Conservation (phyloP, 768 basidiomycete genomes). For the Ramaria sp. region DNA sequence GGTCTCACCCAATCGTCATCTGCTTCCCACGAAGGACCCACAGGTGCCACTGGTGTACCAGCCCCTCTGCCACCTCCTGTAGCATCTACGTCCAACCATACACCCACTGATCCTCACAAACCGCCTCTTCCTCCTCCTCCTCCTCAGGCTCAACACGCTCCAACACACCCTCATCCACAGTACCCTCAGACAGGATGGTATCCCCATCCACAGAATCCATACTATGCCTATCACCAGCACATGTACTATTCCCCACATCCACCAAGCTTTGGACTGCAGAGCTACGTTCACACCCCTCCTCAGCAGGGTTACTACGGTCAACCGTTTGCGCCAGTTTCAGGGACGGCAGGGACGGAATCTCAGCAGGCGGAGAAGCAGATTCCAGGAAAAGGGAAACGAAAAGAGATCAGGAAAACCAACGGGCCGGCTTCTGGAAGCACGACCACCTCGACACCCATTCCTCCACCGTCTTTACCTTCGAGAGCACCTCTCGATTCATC, state of each 20-base stretch:
- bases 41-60: neutral
- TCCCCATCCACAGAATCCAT: neutral
- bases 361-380: neutral
- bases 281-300: neutral
- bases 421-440: neutral
- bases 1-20: neutral
- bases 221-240: constrained; percentile 1
- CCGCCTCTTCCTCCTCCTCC: neutral
- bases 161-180: neutral
- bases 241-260: constrained; percentile 1
- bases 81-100: neutral
- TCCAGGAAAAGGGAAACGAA: neutral
- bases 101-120: neutral
- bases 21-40: neutral
- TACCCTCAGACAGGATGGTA: constrained; percentile 1
- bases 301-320: constrained; percentile 1
- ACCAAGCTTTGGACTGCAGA: neutral
- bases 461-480: constrained; percentile 1
- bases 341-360: neutral
- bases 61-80: neutral
- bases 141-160: neutral
- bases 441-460: neutral
- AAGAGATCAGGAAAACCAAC: neutral
- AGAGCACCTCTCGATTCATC: neutral
- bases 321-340: neutral